phyloP scores from a whole-genome alignment of 192 early-diverging fungal species.

The Coemansia sp. region DNA sequence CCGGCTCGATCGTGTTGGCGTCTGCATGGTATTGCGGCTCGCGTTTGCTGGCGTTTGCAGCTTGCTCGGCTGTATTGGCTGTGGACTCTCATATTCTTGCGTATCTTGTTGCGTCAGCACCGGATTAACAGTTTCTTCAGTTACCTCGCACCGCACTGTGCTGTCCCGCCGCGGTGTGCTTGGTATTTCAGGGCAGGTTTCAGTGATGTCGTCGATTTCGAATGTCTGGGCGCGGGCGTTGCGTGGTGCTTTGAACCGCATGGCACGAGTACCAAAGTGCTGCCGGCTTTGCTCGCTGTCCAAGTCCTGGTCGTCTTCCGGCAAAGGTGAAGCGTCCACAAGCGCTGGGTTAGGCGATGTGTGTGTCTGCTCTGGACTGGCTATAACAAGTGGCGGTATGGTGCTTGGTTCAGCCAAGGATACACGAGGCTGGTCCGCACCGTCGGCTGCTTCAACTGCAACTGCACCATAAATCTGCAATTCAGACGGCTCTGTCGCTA shows the following conservation, averaged over 20 bases:
- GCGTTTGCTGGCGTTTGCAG: neutral
- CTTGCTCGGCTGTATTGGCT: neutral
- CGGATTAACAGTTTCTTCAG: neutral
- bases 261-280: constrained; percentile 32
- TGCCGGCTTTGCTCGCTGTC: constrained; percentile 13
- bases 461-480: neutral
- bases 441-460: neutral
- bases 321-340: neutral
- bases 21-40: neutral
- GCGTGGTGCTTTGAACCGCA: constrained; percentile 46
- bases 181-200: neutral
- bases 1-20: neutral
- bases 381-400: neutral
- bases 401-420: neutral
- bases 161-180: neutral
- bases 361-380: neutral
- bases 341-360: neutral
- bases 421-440: neutral
- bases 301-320: neutral
- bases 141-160: neutral
- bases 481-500: neutral
- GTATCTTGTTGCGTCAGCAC: constrained; percentile 7
- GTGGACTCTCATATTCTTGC: constrained; percentile 8
- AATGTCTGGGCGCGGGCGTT: constrained; percentile 43
- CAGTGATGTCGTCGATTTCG: constrained; percentile 35